Conservation (phyloP, 2,329 filamentous ascomycete species). For the Myriosclerotinia curreyana region DNA sequence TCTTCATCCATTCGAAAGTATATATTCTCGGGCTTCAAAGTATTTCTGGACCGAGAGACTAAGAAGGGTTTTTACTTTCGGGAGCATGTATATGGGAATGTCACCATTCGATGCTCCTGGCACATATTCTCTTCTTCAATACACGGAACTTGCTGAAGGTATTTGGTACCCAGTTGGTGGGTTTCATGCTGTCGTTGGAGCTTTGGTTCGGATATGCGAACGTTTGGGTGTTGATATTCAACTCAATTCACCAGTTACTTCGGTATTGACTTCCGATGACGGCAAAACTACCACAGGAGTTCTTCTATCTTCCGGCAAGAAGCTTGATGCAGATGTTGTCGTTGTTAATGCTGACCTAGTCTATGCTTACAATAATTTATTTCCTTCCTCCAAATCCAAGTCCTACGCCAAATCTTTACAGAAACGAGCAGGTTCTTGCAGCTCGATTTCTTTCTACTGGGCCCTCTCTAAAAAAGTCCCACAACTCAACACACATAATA, state of each 20-base stretch:
- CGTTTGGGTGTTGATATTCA: slow-evolving; percentile 61
- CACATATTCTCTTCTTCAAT: slow-evolving; percentile 71
- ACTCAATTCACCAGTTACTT: slow-evolving; percentile 55
- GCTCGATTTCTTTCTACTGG: slow-evolving; percentile 77
- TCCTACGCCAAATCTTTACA: slow-evolving; percentile 43
- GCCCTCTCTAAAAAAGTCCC: slow-evolving; percentile 58
- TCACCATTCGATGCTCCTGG: slow-evolving; percentile 72
- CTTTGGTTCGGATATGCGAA: slow-evolving; percentile 60
- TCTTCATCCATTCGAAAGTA: slow-evolving; percentile 69
- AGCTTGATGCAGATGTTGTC: slow-evolving; percentile 61
- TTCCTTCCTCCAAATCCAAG: slow-evolving; percentile 39
- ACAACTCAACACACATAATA: slow-evolving; percentile 68
- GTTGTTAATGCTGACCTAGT: slow-evolving; percentile 72
- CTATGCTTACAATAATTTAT: slow-evolving; percentile 69
- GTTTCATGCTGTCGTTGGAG: slow-evolving; percentile 64
- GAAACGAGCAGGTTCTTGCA: slow-evolving; percentile 60
- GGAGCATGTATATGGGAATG: slow-evolving; percentile 83
- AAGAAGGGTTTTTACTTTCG: slow-evolving; percentile 70
- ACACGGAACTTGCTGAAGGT: slow-evolving; percentile 71
- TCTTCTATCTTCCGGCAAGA: slow-evolving; percentile 54
- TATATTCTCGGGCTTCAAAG: slow-evolving; percentile 60
- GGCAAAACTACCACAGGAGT: slow-evolving; percentile 57
- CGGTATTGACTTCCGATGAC: slow-evolving; percentile 52
- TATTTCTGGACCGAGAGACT: slow-evolving; percentile 70
- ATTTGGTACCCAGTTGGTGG: slow-evolving; percentile 74